A percentile compares a stretch with the other conserved stretches of the same genome.
These are phyloP conservation scores for Botrytis cinerea DNA, from an alignment of 2,329 filamentous ascomycete genomes.

Conservation along the genomic window DNA sequence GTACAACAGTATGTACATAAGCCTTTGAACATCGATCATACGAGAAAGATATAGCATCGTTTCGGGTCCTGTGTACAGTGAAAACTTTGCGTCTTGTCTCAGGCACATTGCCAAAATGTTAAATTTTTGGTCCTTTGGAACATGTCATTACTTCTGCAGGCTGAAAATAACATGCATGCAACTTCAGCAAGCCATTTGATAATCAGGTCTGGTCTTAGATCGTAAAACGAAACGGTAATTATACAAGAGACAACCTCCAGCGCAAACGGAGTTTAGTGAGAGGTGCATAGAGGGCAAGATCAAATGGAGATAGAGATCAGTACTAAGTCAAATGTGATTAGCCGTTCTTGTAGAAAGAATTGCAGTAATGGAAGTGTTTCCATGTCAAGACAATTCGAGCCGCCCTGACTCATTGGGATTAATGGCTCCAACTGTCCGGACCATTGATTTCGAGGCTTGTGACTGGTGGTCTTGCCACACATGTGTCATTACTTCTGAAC, in stretches of 20 bases:
- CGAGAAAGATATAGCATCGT: background rate
- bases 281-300: background rate
- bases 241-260: background rate
- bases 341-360: too few relatives aligned
- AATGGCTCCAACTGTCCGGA: background rate
- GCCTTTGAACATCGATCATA: background rate
- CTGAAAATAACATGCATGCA: background rate
- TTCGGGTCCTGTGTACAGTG: background rate
- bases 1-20: background rate
- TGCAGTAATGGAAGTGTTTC: background rate
- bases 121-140: background rate
- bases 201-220: background rate
- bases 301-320: background rate
- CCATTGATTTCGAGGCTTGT: background rate
- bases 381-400: background rate
- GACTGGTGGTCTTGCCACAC: background rate
- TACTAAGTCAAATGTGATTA: background rate
- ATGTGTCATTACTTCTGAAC: background rate
- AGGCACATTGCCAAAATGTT: background rate
- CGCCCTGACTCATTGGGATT: background rate
- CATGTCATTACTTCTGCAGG: background rate
- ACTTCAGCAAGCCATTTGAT: background rate
- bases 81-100: background rate
- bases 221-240: background rate
- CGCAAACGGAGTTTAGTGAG: background rate